Evolutionary conservation across 1,139 yeast genomes (phyloP).

Genomic region (Hyphopichia burtonii): DNA sequence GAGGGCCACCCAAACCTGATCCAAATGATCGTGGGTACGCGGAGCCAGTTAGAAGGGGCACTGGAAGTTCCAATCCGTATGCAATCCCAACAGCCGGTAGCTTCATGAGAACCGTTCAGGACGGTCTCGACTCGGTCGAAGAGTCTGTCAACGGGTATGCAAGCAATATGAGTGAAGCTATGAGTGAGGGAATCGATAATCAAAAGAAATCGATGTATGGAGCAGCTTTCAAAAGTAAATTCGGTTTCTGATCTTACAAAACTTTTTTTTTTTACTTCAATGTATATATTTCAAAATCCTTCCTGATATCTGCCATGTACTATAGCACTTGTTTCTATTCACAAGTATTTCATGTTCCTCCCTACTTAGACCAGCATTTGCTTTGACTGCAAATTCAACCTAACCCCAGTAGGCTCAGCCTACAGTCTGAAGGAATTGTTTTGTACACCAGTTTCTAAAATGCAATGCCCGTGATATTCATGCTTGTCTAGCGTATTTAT

Average conservation of each 20-base stretch:
- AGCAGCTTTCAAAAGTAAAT: slow-evolving; percentile 51
- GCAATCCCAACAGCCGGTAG: slow-evolving; percentile 12
- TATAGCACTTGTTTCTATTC: too few relatives aligned
- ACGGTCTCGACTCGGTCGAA: slow-evolving; percentile 54
- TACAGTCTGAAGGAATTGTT: too few relatives aligned
- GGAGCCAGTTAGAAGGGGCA: slow-evolving; percentile 47
- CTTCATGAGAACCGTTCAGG: slow-evolving; percentile 46
- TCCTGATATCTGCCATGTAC: too few relatives aligned
- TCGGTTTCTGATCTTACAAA: slow-evolving; percentile 55
- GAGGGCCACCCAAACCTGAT: slow-evolving; percentile 6
- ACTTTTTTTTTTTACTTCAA: too few relatives aligned
- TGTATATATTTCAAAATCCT: not conserved
- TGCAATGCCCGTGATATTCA: too few relatives aligned
- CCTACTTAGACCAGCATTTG: too few relatives aligned
- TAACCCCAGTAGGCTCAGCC: too few relatives aligned
- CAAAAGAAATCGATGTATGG: slow-evolving; percentile 51
- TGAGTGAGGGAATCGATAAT: slow-evolving; percentile 52
- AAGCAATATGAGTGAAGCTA: slow-evolving; percentile 49
- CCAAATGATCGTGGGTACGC: slow-evolving; percentile 39
- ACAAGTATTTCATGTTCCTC: too few relatives aligned
- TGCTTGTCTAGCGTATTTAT: too few relatives aligned
- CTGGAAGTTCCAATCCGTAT: slow-evolving; percentile 26
- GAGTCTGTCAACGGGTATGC: slow-evolving; percentile 61
- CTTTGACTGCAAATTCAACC: too few relatives aligned
- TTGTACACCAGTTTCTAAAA: too few relatives aligned